Evolutionary conservation across 2,329 filamentous ascomycete genomes (phyloP).

Genomic region (Fusarium globosum): DNA sequence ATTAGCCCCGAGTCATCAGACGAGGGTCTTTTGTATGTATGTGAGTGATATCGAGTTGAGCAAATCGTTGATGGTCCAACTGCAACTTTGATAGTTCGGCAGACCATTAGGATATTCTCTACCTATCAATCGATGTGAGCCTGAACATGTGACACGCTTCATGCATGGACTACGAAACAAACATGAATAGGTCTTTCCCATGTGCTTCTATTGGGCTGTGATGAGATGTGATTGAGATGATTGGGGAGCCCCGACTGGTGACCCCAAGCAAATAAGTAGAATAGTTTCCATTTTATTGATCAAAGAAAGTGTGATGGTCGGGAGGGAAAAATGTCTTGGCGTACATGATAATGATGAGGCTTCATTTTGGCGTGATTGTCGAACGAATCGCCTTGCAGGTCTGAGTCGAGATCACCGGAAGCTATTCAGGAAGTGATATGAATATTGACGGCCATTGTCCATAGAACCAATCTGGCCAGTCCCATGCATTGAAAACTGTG

Average conservation of each 20-base stretch:
- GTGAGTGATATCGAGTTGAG: slow-evolving; percentile 16
- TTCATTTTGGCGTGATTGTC: slow-evolving; percentile 10
- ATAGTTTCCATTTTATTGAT: background rate
- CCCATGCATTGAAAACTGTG: slow-evolving; percentile 1
- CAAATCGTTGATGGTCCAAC: background rate
- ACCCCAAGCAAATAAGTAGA: background rate
- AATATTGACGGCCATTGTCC: background rate
- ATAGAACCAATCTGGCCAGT: background rate
- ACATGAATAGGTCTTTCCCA: background rate
- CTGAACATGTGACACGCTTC: background rate
- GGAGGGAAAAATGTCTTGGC: background rate
- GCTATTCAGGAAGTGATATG: background rate
- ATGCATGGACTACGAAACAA: slow-evolving; percentile 24
- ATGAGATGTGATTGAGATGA: slow-evolving; percentile 19
- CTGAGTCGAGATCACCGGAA: background rate
- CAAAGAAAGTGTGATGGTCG: slow-evolving; percentile 4
- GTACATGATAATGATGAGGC: slow-evolving; percentile 11
- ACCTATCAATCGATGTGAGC: background rate
- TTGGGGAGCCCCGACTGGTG: background rate
- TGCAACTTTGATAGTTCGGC: background rate
- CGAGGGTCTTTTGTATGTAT: slow-evolving; percentile 17
- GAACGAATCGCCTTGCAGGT: slow-evolving; percentile 5
- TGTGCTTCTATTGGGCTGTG: background rate
- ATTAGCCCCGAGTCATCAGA: slow-evolving; percentile 42
- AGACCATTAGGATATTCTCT: background rate